Percentiles rank a stretch among this genome's conserved stretches.
These are phyloP conservation scores for Penicillium roqueforti DNA, from an alignment of 495 filamentous ascomycete species.

Conservation along the genomic window DNA sequence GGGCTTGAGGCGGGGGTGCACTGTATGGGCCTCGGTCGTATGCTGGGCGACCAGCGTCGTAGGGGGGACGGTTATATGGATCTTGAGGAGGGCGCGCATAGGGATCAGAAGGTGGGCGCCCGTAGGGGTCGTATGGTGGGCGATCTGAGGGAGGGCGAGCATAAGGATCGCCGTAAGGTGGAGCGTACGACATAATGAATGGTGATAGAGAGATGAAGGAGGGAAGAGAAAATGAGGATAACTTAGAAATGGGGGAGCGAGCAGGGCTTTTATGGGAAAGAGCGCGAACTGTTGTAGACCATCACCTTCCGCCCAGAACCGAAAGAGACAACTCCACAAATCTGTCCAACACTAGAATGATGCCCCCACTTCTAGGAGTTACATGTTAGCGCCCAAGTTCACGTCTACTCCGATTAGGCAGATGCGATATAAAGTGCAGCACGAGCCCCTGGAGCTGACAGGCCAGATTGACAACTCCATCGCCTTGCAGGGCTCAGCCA, in stretches of 20 bases:
- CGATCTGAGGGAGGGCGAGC: constrained; percentile 7
- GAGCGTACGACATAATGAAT: constrained; percentile 23
- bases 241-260: constrained; percentile 2
- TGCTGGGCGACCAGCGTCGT: constrained; percentile 13
- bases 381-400: constrained; percentile 11
- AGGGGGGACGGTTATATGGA: constrained; percentile 15
- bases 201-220: constrained; percentile 12
- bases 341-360: not conserved
- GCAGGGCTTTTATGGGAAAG: constrained; percentile 2
- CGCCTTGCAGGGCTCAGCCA: constrained; percentile 5
- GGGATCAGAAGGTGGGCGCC: constrained; percentile 19
- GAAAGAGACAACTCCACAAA: constrained; percentile 9
- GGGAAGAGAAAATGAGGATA: not conserved
- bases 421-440: constrained; percentile 14
- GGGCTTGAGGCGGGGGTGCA: constrained; percentile 22
- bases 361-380: constrained; percentile 2
- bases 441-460: not conserved
- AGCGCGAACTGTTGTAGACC: constrained; percentile 1
- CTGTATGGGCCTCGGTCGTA: constrained; percentile 21
- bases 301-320: constrained; percentile 13
- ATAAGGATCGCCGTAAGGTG: constrained; percentile 22
- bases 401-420: constrained; percentile 16
- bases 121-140: constrained; percentile 16
- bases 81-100: constrained; percentile 16
- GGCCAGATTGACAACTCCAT: constrained; percentile 3